phyloP scores from a whole-genome alignment of 768 basidiomycete genomes.

The Artomyces pyxidatus region DNA sequence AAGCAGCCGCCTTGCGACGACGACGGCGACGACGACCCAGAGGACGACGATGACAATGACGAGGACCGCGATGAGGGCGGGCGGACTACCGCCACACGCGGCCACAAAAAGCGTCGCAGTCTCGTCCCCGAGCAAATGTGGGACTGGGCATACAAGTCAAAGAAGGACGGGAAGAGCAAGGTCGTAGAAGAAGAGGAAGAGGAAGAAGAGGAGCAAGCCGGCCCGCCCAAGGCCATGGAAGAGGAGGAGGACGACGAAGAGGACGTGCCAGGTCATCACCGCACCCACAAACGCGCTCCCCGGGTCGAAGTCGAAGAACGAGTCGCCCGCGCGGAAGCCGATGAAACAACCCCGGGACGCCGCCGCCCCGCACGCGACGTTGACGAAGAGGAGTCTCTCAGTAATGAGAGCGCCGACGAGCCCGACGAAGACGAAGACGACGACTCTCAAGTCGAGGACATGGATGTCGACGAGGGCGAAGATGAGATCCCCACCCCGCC shows the following conservation, averaged over 20 bases:
- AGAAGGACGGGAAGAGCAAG: constrained; percentile 27
- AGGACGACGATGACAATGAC: constrained; percentile 22
- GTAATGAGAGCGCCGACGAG: constrained; percentile 11
- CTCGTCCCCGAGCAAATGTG: constrained; percentile 78
- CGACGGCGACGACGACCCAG: constrained; percentile 13
- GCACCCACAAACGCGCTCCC: background rate
- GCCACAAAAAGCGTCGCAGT: constrained; percentile 47
- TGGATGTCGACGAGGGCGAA: constrained; percentile 22
- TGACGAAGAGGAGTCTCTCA: constrained; percentile 9
- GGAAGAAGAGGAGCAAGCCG: constrained; percentile 23
- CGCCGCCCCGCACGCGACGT: background rate
- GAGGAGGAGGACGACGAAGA: constrained; percentile 20
- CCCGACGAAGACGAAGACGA: constrained; percentile 13
- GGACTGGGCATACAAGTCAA: constrained; percentile 61
- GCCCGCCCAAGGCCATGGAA: constrained; percentile 13
- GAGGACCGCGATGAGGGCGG: constrained; percentile 20
- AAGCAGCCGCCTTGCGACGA: constrained; percentile 13
- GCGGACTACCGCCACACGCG: constrained; percentile 8
- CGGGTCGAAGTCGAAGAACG: background rate
- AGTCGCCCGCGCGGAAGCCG: background rate
- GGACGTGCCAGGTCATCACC: constrained; percentile 1
- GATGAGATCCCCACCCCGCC: constrained; percentile 31
- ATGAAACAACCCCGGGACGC: background rate
- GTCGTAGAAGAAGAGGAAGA: constrained; percentile 36
- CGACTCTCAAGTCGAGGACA: constrained; percentile 13